Conservation (phyloP, 768 basidiomycete species). For the Podaxis sp. region DNA sequence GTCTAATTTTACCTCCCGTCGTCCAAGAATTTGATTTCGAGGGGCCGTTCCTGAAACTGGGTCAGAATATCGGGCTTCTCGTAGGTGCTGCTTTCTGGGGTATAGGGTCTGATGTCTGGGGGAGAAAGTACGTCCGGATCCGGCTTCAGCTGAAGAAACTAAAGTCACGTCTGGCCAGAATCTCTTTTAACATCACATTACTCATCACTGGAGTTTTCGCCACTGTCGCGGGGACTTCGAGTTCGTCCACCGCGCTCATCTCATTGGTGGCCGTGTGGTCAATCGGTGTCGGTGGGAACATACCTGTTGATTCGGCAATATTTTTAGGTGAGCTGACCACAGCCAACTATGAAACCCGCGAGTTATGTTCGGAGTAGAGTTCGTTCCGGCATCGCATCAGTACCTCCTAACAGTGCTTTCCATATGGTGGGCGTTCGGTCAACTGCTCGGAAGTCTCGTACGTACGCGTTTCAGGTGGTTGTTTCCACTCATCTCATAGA, state of each 20-base stretch:
- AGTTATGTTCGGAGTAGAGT: conserved; percentile 41
- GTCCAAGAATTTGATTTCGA: conserved; percentile 63
- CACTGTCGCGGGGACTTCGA: conserved; percentile 57
- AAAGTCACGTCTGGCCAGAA: conserved; percentile 30
- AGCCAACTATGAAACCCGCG: not conserved
- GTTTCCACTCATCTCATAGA: not conserved
- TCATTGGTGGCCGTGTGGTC: conserved; percentile 58
- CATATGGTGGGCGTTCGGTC: conserved; percentile 81
- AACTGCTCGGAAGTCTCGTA: conserved; percentile 56
- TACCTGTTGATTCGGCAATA: conserved; percentile 75
- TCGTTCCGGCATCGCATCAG: conserved; percentile 70
- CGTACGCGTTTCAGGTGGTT: not conserved
- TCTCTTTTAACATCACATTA: conserved; percentile 70
- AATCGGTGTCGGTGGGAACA: conserved; percentile 64
- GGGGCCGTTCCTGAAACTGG: conserved; percentile 65
- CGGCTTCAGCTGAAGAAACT: conserved; percentile 5
- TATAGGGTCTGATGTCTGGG: conserved; percentile 69
- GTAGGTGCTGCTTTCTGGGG: conserved; percentile 74
- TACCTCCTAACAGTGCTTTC: conserved; percentile 75
- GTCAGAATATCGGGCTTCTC: conserved; percentile 70
- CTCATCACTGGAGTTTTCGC: conserved; percentile 69
- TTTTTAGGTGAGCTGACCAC: conserved; percentile 55
- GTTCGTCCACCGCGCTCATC: conserved; percentile 48
- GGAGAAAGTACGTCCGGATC: conserved; percentile 45
- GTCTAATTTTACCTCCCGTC: conserved; percentile 59